Base-by-base conservation (phyloP, 208 protist species). In the Herpetomonas tarakana region DNA sequence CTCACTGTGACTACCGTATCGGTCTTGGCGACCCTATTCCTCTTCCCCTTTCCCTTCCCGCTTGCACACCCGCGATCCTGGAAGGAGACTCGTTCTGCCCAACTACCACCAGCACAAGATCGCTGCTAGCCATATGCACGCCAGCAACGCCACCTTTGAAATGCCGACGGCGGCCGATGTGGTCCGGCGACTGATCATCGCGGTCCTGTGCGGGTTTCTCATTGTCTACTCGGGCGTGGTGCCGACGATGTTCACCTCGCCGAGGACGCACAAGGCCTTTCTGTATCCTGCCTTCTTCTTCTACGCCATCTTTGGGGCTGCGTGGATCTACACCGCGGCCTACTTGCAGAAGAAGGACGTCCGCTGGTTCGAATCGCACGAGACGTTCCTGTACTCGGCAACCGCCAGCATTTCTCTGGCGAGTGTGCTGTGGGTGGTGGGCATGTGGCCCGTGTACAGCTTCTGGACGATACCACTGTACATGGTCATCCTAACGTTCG, bases 321-420 rank as follows among this genome's bases (percentile, higher is more conserved):
- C 93, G 58, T 93, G 90, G 90, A 54, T 74, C 19, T 92, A 91
- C 66, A 81, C 76, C 21, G 68, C 73, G 14, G 50, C 58, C 14
- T 74, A 65, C 41, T 62, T 92, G 53, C 76, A 78, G 27, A 68
- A 68, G 39, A 78, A 76, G 45, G 69, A 92, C 53, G 59, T 68
- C 3, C 58, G 67, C 49, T 93, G 86, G 90, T 82, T 73, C 57
- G 69, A 86, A 38, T 69, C 69, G 11, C 74, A 93, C 53, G 74
- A 81, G 67, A 47, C 49, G 11, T 81, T 86, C 41, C 50, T 96
- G 1, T 56, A 81, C 21, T 50, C 49, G 30, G 71, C 81, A 16
- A 84, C 81, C 1, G 53, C 25, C 52, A 70, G 59, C 21, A 62
- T 68, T 14, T 25, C 68, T 2, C 25, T 74, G 1, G 81, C 63